Evolutionary conservation across 768 basidiomycete genomes (phyloP).

Genomic region (Mycena polygramma): DNA sequence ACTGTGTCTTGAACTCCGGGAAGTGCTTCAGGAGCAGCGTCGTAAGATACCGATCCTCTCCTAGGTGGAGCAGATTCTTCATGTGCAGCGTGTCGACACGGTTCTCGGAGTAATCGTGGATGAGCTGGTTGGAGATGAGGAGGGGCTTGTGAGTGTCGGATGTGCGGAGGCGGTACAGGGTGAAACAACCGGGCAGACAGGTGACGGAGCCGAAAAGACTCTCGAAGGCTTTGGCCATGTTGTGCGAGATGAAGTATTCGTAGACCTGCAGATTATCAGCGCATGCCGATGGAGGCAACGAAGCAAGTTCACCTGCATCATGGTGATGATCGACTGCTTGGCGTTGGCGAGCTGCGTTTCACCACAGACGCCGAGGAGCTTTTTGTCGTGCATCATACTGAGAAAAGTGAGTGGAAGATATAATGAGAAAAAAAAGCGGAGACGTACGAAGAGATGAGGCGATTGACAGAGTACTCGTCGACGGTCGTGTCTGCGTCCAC

Average conservation of each 20-base stretch:
- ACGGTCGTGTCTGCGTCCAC: conserved; percentile 97
- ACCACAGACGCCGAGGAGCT: conserved; percentile 93
- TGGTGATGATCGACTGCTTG: conserved; percentile 94
- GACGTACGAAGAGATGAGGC: conserved; percentile 92
- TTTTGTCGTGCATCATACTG: conserved; percentile 98
- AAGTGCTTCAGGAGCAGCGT: conserved; percentile 97
- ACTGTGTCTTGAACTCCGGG: conserved; percentile 94
- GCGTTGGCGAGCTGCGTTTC: conserved; percentile 95
- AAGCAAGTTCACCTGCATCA: conserved; percentile 83
- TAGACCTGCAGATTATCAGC: conserved; percentile 72
- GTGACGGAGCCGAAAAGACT: conserved; percentile 97
- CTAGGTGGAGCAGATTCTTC: conserved; percentile 97
- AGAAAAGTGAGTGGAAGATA: neutral
- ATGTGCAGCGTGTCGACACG: conserved; percentile 97
- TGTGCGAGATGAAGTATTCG: conserved; percentile 99
- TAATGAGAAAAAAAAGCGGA: neutral
- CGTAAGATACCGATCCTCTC: conserved; percentile 99
- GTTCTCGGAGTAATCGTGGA: conserved; percentile 95
- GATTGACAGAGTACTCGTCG: conserved; percentile 87
- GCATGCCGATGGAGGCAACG: conserved; percentile 13
- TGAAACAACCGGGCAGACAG: conserved; percentile 99
- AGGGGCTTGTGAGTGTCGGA: conserved; percentile 96
- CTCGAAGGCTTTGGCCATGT: conserved; percentile 99
- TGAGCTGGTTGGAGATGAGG: conserved; percentile 90
- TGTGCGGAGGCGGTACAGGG: conserved; percentile 94